phyloP scores from a whole-genome alignment of 2,329 filamentous ascomycete genomes.

The Venturia effusa region DNA sequence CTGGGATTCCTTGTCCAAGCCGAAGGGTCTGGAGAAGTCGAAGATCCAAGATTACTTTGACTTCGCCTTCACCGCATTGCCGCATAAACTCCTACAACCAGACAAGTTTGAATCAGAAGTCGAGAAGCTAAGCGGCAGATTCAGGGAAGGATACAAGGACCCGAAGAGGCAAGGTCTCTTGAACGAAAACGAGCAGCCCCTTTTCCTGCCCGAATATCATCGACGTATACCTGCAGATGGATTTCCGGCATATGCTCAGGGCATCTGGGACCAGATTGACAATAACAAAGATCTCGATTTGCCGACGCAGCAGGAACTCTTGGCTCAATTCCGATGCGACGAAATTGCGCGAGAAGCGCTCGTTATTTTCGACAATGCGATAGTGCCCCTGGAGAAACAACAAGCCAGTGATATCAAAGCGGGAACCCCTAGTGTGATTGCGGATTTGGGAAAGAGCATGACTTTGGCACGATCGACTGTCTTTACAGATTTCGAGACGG shows the following conservation, averaged over 20 bases:
- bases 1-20: constrained; percentile 89
- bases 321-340: constrained; percentile 95
- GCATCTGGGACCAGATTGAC: constrained; percentile 97
- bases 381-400: constrained; percentile 74
- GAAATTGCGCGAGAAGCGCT: constrained; percentile 90
- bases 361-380: constrained; percentile 68
- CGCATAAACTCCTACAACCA: constrained; percentile 92
- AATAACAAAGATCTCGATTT: constrained; percentile 97
- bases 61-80: constrained; percentile 90
- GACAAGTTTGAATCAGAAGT: constrained; percentile 81
- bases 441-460: constrained; percentile 65
- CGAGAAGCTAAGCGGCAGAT: constrained; percentile 66
- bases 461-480: constrained; percentile 59
- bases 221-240: constrained; percentile 91
- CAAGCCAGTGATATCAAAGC: constrained; percentile 56
- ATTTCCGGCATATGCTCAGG: constrained; percentile 87
- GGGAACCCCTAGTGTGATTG: constrained; percentile 64
- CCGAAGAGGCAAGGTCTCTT: constrained; percentile 49
- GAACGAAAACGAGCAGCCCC: constrained; percentile 63
- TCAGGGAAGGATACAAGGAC: constrained; percentile 69
- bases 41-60: constrained; percentile 96
- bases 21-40: constrained; percentile 74
- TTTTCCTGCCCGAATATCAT: constrained; percentile 92
- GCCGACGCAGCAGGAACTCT: constrained; percentile 89
- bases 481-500: constrained; percentile 74